Evolutionary conservation across 345 rosid genomes (phyloP).

Genomic region (Erysimum cheiranthoides): DNA sequence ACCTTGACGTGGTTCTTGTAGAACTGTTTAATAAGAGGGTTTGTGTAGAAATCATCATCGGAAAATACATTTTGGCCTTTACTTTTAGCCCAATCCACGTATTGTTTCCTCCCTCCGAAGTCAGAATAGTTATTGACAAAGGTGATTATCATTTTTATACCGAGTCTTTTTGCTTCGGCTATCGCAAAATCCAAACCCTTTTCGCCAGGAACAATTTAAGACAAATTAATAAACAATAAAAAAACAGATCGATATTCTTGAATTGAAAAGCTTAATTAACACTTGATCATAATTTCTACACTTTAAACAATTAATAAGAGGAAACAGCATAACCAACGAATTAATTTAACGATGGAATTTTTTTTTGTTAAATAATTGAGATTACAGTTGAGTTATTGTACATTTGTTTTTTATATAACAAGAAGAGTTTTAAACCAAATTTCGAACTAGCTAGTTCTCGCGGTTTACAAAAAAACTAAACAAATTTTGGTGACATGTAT

Average conservation of each 20-base stretch:
- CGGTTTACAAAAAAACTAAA: too few species aligned
- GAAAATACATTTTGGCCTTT: slow-evolving; percentile 28
- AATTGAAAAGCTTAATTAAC: neutral
- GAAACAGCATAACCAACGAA: neutral
- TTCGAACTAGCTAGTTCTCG: too few species aligned
- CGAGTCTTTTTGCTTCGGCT: slow-evolving; percentile 42
- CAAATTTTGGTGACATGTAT: neutral
- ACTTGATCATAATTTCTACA: neutral
- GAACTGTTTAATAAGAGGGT: slow-evolving; percentile 34
- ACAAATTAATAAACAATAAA: neutral
- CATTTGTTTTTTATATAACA: too few species aligned
- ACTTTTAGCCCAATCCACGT: slow-evolving; percentile 36
- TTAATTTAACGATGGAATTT: neutral
- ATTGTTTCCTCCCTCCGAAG: slow-evolving; percentile 42
- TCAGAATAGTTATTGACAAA: slow-evolving; percentile 42
- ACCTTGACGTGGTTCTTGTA: slow-evolving; percentile 44
- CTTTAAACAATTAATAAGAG: neutral
- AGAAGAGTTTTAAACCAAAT: too few species aligned
- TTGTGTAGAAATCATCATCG: slow-evolving; percentile 45
- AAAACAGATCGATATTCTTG: too few species aligned
- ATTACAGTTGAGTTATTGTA: too few species aligned
- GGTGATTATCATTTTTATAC: slow-evolving; percentile 38
- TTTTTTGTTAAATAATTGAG: too few species aligned
- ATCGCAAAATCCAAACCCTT: slow-evolving; percentile 48
- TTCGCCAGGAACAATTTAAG: slow-evolving; percentile 4